A percentile compares a stretch with the other conserved stretches of the same genome.
These are phyloP conservation scores for Carex cristatella DNA, from an alignment of 176 grass and related monocot species.

Conservation along the genomic window DNA sequence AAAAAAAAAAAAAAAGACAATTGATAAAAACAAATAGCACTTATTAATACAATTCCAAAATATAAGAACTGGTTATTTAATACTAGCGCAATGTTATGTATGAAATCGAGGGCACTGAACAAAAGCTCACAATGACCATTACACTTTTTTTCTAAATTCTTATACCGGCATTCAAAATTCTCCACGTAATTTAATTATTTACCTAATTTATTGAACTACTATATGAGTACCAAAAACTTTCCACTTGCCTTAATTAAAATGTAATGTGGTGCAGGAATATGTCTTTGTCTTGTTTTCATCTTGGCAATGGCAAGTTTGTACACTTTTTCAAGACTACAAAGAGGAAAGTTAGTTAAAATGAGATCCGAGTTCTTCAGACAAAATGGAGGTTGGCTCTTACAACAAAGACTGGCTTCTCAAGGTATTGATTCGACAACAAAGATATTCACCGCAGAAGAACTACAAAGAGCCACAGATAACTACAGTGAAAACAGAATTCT, in stretches of 20 bases:
- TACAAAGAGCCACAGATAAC: constrained; percentile 35
- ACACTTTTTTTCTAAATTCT: too few species aligned
- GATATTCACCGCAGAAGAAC: constrained; percentile 31
- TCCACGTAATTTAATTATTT: too few species aligned
- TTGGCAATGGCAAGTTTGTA: not conserved
- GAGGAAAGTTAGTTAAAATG: constrained; percentile 17
- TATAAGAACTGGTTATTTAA: too few species aligned
- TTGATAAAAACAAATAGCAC: not conserved
- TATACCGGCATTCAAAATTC: too few species aligned
- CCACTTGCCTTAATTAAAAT: not conserved
- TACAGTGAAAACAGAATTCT: constrained; percentile 29
- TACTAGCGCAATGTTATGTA: too few species aligned
- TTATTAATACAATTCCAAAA: not conserved
- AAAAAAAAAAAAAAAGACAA: not conserved
- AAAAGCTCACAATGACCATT: too few species aligned
- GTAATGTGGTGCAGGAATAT: constrained; percentile 12
- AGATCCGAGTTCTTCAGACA: constrained; percentile 34
- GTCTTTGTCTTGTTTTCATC: constrained; percentile 11
- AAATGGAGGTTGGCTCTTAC: constrained; percentile 38
- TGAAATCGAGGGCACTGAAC: too few species aligned
- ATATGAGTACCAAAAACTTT: too few species aligned
- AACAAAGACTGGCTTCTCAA: constrained; percentile 20
- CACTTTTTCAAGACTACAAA: constrained; percentile 18
- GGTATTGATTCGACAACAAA: constrained; percentile 15
- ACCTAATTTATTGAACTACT: too few species aligned